A percentile compares a stretch with the other conserved stretches of the same genome.
Conservation (phyloP, 1,139 yeast genomes). For the Sugiyamaella xylanicola region DNA sequence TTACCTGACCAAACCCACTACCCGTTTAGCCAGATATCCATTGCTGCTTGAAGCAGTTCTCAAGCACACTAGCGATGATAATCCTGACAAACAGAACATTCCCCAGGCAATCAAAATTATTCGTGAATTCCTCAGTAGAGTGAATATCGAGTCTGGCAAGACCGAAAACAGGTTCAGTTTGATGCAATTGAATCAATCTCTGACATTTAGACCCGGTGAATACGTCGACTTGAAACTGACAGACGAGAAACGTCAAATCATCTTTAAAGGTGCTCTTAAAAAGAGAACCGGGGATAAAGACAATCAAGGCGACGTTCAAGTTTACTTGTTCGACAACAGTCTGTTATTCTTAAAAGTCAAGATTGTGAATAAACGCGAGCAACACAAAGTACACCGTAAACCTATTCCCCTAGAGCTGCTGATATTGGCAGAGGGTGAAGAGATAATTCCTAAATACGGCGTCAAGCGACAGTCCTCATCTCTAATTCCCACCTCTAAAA, state of each 20-base stretch:
- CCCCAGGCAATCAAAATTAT: conserved; percentile 75
- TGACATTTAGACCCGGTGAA: conserved; percentile 77
- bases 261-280: conserved; percentile 75
- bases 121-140: conserved; percentile 72
- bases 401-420: conserved; percentile 90
- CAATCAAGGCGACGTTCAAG: conserved; percentile 67
- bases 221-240: conserved; percentile 83
- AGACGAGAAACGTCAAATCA: conserved; percentile 75
- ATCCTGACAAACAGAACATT: conserved; percentile 72
- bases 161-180: conserved; percentile 91
- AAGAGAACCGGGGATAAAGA: conserved; percentile 81
- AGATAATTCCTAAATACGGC: conserved; percentile 60
- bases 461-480: conserved; percentile 49
- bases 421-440: conserved; percentile 75
- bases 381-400: conserved; percentile 84
- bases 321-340: conserved; percentile 87
- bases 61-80: conserved; percentile 74
- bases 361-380: conserved; percentile 86
- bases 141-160: conserved; percentile 90
- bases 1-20: conserved; percentile 91
- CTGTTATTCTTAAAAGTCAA: conserved; percentile 83
- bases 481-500: conserved; percentile 43
- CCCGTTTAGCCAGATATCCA: conserved; percentile 94
- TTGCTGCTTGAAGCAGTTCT: conserved; percentile 78
- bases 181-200: conserved; percentile 78